Conservation (phyloP, 768 basidiomycete genomes). For the Rhizopogon salebrosus region DNA sequence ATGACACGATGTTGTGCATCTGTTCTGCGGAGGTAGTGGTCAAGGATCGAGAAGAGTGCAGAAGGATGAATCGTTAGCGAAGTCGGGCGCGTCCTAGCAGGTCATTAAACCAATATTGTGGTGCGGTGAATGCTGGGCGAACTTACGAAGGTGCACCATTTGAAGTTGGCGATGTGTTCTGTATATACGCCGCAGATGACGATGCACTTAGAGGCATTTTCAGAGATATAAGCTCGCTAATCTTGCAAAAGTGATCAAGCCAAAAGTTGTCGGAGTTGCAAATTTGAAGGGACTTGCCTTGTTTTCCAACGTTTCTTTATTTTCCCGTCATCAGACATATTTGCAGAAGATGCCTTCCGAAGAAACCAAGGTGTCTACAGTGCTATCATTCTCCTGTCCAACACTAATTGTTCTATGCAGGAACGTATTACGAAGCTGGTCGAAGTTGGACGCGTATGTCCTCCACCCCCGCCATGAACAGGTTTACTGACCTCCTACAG, state of each 20-base stretch:
- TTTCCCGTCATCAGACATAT: background rate
- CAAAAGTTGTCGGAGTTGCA: conserved; percentile 27
- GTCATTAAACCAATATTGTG: background rate
- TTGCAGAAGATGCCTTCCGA: conserved; percentile 70
- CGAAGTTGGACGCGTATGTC: conserved; percentile 74
- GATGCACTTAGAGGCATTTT: conserved; percentile 46
- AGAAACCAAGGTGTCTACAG: conserved; percentile 70
- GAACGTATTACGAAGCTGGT: conserved; percentile 80
- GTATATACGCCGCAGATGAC: conserved; percentile 41
- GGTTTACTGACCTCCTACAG: conserved; percentile 33
- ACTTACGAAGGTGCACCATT: conserved; percentile 32
- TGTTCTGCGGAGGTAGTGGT: conserved; percentile 89
- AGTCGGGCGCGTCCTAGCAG: conserved; percentile 58
- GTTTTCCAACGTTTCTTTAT: conserved; percentile 3
- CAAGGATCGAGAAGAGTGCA: conserved; percentile 91
- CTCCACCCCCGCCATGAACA: background rate
- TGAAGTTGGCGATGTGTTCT: conserved; percentile 25
- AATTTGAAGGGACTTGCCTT: conserved; percentile 6
- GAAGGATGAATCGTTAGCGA: conserved; percentile 85
- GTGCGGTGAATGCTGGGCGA: background rate
- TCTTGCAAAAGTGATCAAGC: conserved; percentile 4
- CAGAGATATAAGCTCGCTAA: conserved; percentile 1
- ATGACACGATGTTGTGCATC: conserved; percentile 85
- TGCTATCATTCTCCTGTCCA: background rate
- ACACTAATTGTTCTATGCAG: conserved; percentile 29